Evolutionary conservation across 768 basidiomycete genomes (phyloP), one percentile per base, ranked within the genome.

Genomic region (Macrocybe gigantea): DNA sequence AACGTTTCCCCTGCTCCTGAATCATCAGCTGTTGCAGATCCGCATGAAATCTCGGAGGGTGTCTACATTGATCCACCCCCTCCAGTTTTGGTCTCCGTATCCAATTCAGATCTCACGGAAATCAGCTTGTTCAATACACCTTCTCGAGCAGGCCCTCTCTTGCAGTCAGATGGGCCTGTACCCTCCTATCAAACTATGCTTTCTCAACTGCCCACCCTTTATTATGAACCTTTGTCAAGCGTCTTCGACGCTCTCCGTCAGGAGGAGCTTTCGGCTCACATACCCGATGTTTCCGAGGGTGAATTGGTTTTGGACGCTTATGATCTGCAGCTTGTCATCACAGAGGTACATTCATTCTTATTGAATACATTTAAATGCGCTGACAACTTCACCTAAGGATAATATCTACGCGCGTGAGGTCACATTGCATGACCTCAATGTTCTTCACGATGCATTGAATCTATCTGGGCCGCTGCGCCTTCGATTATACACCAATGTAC

Each of bases 11-110:
- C 45, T 38, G 49, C 30, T 22, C 50, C 35, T 43, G 51, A 38
- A 38, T 49, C 13, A 45, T 46, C 49, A 41, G 56, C 57, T 12
- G 50, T 60, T 6, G 64, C 57, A 33, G 72, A 82, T 60, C 76
- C 75, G n/a, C 78, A 79, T 58, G 74, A 79, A 61, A 76, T 80
- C 45, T 80, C 76, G 22, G 79, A 80, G 57, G 85, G 78, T 30
- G 80, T 85, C 40, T 86, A 81, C 60, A 85, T 85, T 44, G 85
- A 87, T 50, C 82, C 83, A 30, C 86, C 86, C 29, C 86, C 86
- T 9, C 72, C 83, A 11, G 82, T 87, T 38, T 65, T 86, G 33
- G 59, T 87, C 33, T 69, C 74, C 33, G 54, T 77, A 33, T 57
- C 68, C 48, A 22, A 22, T 22, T 55, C 64, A 37, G 64, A 62